Evolutionary conservation across 148 eudicot species (phyloP).

Genomic region (Linanthus parryae): DNA sequence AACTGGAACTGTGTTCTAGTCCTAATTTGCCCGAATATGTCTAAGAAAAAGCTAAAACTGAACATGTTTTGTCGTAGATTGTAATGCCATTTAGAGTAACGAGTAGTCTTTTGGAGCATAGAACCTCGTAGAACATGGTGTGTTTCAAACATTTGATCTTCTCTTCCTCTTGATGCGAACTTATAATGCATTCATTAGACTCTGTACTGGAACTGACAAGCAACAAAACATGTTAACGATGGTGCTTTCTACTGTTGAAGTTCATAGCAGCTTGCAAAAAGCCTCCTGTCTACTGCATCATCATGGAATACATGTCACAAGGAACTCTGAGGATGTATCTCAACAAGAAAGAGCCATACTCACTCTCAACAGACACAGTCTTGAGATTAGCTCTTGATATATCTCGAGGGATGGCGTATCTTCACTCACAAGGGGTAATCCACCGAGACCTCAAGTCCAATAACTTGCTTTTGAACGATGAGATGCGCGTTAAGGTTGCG

Average conservation of each 20-base stretch:
- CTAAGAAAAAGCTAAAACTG: too few species aligned
- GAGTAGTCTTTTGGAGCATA: too few species aligned
- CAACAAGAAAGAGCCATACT: slow-evolving; percentile 91
- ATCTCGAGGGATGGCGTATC: slow-evolving; percentile 88
- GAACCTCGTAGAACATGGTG: too few species aligned
- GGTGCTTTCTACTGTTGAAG: slow-evolving; percentile 27
- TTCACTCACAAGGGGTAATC: slow-evolving; percentile 91
- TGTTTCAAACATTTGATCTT: too few species aligned
- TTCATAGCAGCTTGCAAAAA: slow-evolving; percentile 93
- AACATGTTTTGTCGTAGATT: too few species aligned
- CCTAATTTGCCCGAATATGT: too few species aligned
- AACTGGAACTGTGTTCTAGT: too few species aligned
- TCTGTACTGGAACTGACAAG: too few species aligned
- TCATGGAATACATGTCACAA: slow-evolving; percentile 96
- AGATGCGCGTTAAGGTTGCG: slow-evolving; percentile 90
- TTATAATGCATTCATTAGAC: too few species aligned
- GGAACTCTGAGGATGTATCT: slow-evolving; percentile 91
- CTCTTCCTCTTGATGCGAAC: too few species aligned
- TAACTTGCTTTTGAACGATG: slow-evolving; percentile 81
- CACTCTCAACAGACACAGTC: slow-evolving; percentile 74
- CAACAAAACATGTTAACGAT: too few species aligned
- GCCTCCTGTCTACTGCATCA: slow-evolving; percentile 93
- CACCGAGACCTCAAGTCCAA: slow-evolving; percentile 87
- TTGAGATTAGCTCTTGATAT: slow-evolving; percentile 86
- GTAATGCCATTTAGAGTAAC: too few species aligned